These are phyloP conservation scores for Colletotrichum viniferum DNA, from an alignment of 2,329 filamentous ascomycete genomes.

Conservation along the genomic window DNA sequence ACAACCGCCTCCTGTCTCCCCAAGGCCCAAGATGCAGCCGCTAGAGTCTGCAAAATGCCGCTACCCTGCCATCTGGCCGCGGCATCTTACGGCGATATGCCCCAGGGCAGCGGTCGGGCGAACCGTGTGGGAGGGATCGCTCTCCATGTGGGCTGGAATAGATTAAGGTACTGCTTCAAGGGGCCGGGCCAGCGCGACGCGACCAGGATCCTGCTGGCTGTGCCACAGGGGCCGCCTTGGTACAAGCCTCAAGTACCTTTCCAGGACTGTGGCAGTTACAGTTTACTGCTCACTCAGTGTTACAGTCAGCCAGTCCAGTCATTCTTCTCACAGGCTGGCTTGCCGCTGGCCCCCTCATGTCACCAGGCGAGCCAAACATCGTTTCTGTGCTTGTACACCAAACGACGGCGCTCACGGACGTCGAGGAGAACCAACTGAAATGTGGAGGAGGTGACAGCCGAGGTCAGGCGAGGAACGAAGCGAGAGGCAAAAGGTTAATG, in stretches of 20 bases:
- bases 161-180: conserved; percentile 22
- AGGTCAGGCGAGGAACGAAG: background rate
- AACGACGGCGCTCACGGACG: conserved; percentile 4
- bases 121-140: conserved; percentile 16
- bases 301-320: background rate
- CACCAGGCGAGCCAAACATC: background rate
- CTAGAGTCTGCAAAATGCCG: background rate
- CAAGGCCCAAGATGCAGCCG: background rate
- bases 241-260: background rate
- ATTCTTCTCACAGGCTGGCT: background rate
- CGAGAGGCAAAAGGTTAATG: background rate
- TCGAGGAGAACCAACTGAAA: background rate
- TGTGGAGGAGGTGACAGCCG: background rate
- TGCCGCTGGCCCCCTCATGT: conserved; percentile 1
- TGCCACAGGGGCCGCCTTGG: background rate
- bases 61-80: background rate
- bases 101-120: conserved; percentile 11
- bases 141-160: conserved; percentile 16
- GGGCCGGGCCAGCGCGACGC: conserved; percentile 13
- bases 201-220: conserved; percentile 15
- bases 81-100: conserved; percentile 1
- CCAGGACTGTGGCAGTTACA: background rate
- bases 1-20: conserved; percentile 12
- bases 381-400: background rate
- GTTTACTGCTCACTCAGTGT: background rate